These are phyloP conservation scores for Sporopachydermia lactativora DNA, from an alignment of 805 yeast species.

Conservation along the genomic window DNA sequence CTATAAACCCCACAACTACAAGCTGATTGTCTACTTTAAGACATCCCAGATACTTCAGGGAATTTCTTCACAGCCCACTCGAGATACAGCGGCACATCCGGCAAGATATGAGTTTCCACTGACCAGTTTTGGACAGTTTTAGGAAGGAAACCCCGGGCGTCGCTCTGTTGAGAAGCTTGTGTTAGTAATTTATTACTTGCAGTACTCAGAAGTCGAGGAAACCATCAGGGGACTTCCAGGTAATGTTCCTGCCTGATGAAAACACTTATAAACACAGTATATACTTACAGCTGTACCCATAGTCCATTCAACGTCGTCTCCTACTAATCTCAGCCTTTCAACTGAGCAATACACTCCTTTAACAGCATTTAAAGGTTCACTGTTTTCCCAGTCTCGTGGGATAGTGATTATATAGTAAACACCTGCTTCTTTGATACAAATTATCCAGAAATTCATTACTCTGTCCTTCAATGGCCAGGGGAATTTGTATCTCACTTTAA, in stretches of 20 bases:
- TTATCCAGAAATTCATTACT: slow-evolving; percentile 22
- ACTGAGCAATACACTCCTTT: slow-evolving; percentile 18
- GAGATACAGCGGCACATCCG: slow-evolving; percentile 21
- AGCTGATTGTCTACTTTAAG: no score
- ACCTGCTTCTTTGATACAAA: slow-evolving; percentile 15
- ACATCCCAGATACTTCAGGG: no score
- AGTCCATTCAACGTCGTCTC: slow-evolving; percentile 20
- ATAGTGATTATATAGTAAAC: slow-evolving; percentile 18
- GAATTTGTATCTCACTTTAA: slow-evolving; percentile 14
- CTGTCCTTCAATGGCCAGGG: slow-evolving; percentile 21
- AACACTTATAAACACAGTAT: no score
- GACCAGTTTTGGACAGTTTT: slow-evolving; percentile 21
- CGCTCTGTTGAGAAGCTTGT: slow-evolving; percentile 13
- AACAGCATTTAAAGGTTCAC: slow-evolving; percentile 3
- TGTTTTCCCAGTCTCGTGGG: slow-evolving; percentile 17
- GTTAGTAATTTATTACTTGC: no score
- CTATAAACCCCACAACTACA: no score
- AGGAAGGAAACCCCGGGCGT: slow-evolving; percentile 25
- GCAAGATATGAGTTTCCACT: slow-evolving; percentile 18
- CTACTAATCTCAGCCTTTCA: slow-evolving; percentile 17
- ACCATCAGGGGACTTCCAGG: no score
- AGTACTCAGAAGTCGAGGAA: no score
- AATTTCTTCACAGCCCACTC: slow-evolving; percentile 15
- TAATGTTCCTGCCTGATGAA: no score
- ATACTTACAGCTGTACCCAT: slow-evolving; percentile 21